Percentiles rank a stretch among this genome's conserved stretches.
Evolutionary conservation across 2,329 filamentous ascomycete species (phyloP).

Genomic region (Pseudocercospora macadamiae): DNA sequence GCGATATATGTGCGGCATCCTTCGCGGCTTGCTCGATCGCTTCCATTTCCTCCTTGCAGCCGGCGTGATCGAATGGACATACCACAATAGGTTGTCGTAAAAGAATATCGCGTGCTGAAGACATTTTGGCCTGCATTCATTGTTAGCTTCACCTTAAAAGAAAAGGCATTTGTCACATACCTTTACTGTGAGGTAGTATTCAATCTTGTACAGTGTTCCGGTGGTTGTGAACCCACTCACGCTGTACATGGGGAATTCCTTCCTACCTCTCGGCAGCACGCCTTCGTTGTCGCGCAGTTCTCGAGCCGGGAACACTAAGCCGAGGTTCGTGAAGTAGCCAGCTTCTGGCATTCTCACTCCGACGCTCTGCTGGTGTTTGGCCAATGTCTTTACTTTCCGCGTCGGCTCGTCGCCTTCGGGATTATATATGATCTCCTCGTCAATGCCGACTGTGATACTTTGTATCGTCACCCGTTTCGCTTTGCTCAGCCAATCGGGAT

Average conservation of each 20-base stretch:
- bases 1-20: constrained; percentile 84
- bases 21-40: constrained; percentile 95
- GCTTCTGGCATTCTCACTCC: constrained; percentile 85
- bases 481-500: constrained; percentile 87
- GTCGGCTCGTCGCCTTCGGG: constrained; percentile 79
- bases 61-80: constrained; percentile 90
- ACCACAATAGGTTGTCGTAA: constrained; percentile 93
- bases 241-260: constrained; percentile 85
- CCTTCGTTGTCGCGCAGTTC: constrained; percentile 86
- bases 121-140: constrained; percentile 75
- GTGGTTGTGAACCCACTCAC: constrained; percentile 91
- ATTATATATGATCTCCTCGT: constrained; percentile 98
- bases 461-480: constrained; percentile 90
- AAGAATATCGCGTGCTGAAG: constrained; percentile 82
- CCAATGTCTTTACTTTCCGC: constrained; percentile 83
- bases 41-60: constrained; percentile 98
- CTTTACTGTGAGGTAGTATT: constrained; percentile 94
- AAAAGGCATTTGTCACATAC: too few species aligned
- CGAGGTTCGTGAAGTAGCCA: constrained; percentile 90
- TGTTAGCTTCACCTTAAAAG: constrained; percentile 20
- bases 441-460: constrained; percentile 89
- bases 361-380: constrained; percentile 79
- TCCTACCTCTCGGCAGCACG: constrained; percentile 79
- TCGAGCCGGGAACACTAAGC: constrained; percentile 86
- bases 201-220: constrained; percentile 94